Conservation (phyloP, 1,284 basidiomycete genomes). For the Leccinum fallax region DNA sequence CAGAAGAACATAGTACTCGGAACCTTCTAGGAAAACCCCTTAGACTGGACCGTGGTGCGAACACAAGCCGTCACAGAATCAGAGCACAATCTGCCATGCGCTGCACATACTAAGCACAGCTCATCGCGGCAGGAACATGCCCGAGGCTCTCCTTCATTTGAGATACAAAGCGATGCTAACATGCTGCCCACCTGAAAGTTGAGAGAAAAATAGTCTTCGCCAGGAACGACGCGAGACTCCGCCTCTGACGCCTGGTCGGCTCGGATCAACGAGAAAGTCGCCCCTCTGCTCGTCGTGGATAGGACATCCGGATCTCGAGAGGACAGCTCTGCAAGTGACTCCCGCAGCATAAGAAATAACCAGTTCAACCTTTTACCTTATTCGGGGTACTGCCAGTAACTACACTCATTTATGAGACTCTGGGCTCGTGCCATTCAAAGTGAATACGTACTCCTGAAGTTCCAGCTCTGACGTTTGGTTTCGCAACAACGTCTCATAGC, state of each 20-base stretch:
- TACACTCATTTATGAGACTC: no score
- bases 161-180: constrained; percentile 59
- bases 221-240: constrained; percentile 8
- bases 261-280: constrained; percentile 30
- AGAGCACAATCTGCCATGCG: constrained; percentile 10
- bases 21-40: constrained; percentile 73
- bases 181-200: constrained; percentile 71
- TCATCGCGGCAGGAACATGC: constrained; percentile 68
- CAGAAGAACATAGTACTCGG: constrained; percentile 38
- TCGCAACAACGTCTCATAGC: background rate
- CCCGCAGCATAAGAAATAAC: constrained; percentile 44
- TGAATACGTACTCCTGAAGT: no score
- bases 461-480: no score
- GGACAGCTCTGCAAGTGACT: constrained; percentile 70
- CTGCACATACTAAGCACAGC: constrained; percentile 10
- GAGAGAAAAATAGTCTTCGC: constrained; percentile 62
- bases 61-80: constrained; percentile 45
- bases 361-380: no score
- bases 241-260: background rate
- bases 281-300: constrained; percentile 55
- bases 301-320: constrained; percentile 56
- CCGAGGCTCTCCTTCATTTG: constrained; percentile 40
- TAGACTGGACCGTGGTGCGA: constrained; percentile 42
- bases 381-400: no score
- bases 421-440: no score